These are phyloP conservation scores for Xylariaceae sp. DNA, from an alignment of 2,329 filamentous ascomycete species.

Conservation along the genomic window DNA sequence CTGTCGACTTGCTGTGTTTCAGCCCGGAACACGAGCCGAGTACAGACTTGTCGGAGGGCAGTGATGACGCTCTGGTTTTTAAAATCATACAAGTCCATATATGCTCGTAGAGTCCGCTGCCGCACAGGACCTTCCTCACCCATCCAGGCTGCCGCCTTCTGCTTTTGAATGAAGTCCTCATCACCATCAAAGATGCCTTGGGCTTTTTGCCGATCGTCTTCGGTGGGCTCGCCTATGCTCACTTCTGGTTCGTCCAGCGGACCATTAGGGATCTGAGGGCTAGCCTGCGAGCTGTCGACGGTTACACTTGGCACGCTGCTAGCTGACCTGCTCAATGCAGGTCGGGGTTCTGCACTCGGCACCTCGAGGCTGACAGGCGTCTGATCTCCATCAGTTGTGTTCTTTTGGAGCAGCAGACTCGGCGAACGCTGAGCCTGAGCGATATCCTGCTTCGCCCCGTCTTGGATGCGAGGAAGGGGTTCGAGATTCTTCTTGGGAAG, in stretches of 20 bases:
- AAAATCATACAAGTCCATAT: constrained; percentile 92
- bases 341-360: constrained; percentile 39
- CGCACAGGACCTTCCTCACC: constrained; percentile 66
- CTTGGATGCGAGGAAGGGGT: background rate
- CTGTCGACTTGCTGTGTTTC: constrained; percentile 97
- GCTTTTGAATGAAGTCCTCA: constrained; percentile 74
- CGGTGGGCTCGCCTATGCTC: constrained; percentile 54
- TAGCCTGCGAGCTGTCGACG: constrained; percentile 22
- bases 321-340: constrained; percentile 43
- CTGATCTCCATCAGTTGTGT: constrained; percentile 17
- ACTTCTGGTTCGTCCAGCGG: constrained; percentile 57
- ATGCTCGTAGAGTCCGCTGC: constrained; percentile 63
- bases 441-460: constrained; percentile 4
- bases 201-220: constrained; percentile 73
- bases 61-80: constrained; percentile 73
- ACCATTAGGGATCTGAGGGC: constrained; percentile 48
- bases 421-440: constrained; percentile 17
- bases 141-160: constrained; percentile 81
- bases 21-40: constrained; percentile 75
- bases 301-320: constrained; percentile 20
- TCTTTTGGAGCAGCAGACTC: constrained; percentile 20
- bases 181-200: constrained; percentile 79
- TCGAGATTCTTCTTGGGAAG: constrained; percentile 1
- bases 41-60: constrained; percentile 76
- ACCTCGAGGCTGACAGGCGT: constrained; percentile 27